phyloP scores from a whole-genome alignment of 2,329 filamentous ascomycete genomes.

The Paecilomyces niveus region DNA sequence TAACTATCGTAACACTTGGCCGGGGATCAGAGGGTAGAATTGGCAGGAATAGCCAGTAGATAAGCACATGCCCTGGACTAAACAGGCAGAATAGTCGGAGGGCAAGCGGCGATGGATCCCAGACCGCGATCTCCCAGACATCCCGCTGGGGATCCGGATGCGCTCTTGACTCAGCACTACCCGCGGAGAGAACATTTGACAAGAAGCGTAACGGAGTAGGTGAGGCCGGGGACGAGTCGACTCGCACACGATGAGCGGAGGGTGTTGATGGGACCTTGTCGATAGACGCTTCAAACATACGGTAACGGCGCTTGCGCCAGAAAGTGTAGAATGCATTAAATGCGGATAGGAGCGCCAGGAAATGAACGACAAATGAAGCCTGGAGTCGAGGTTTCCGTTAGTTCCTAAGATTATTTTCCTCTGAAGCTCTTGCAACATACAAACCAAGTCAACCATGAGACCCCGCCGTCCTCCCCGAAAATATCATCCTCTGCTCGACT shows the following conservation, averaged over 20 bases:
- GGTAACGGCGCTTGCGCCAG: slow-evolving; percentile 73
- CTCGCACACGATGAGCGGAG: slow-evolving; percentile 79
- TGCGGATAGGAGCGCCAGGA: slow-evolving; percentile 59
- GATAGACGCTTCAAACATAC: slow-evolving; percentile 81
- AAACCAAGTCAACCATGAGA: slow-evolving; percentile 63
- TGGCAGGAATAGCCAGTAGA: slow-evolving; percentile 85
- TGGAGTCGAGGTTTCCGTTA: slow-evolving; percentile 27
- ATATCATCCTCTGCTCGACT: slow-evolving; percentile 65
- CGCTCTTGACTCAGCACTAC: slow-evolving; percentile 71
- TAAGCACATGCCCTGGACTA: slow-evolving; percentile 83
- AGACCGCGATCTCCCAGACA: slow-evolving; percentile 90
- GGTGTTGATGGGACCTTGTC: slow-evolving; percentile 70
- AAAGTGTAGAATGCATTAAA: slow-evolving; percentile 78
- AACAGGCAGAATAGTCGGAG: slow-evolving; percentile 82
- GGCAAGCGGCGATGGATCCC: slow-evolving; percentile 84
- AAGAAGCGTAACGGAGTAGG: slow-evolving; percentile 74
- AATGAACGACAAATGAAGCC: slow-evolving; percentile 65
- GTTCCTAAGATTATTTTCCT: not conserved
- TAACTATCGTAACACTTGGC: slow-evolving; percentile 80
- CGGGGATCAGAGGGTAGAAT: slow-evolving; percentile 66
- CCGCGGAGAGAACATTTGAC: slow-evolving; percentile 57
- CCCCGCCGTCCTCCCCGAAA: slow-evolving; percentile 61
- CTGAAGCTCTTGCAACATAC: slow-evolving; percentile 34
- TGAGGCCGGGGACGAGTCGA: slow-evolving; percentile 72
- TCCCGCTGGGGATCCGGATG: slow-evolving; percentile 70